Base-by-base conservation (phyloP, 176 grass and related monocot species). In the Thalia dealbata region DNA sequence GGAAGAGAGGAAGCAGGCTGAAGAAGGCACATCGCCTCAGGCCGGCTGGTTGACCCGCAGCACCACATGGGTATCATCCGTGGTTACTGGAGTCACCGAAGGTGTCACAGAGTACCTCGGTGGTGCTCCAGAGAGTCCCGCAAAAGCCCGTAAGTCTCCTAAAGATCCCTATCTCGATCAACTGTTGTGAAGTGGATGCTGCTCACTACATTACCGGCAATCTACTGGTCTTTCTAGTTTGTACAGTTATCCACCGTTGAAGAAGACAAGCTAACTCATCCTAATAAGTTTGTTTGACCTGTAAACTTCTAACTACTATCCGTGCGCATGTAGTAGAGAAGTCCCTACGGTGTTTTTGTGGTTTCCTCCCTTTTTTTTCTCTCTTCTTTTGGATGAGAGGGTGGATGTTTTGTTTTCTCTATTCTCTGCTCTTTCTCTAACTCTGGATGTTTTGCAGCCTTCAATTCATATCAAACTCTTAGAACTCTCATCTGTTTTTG, bases 131-230 rank as follows among this genome's bases (percentile, higher is more conserved):
- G 23, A 16, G 38, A 75, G 27, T 22, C 10, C 70, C 7, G 28
- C 14, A 2, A 50, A 14, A 48, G 45, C 5, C 11, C 45, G 11
- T n/a, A 75, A 50, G 58, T 18, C 70, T 29, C 29, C 14, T 5
- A 50, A n/a, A 75, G 73, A 75, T 46, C 59, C 73, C 3, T 46
- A 27, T 46, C 58, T 75, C 62, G 73, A 75, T 64, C 58, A 68
- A 35, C 65, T 44, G 10, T 15, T 68, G 65, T 68, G 32, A 30
- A 68, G 22, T 45, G 2, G 13, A n/a, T 68, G n/a, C 65, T 68
- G 38, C 42, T 68, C 3, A 68, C 11, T 5, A 0, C 11, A 18
- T 14, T 19, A 41, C 4, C 4, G 1, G 23, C 23, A 27, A 4
- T 0, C 13, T 19, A 38, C 35, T 41, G 15, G 4, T 7, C 24